Conservation (phyloP, 2,329 filamentous ascomycete species). For the Xylaria sp. region DNA sequence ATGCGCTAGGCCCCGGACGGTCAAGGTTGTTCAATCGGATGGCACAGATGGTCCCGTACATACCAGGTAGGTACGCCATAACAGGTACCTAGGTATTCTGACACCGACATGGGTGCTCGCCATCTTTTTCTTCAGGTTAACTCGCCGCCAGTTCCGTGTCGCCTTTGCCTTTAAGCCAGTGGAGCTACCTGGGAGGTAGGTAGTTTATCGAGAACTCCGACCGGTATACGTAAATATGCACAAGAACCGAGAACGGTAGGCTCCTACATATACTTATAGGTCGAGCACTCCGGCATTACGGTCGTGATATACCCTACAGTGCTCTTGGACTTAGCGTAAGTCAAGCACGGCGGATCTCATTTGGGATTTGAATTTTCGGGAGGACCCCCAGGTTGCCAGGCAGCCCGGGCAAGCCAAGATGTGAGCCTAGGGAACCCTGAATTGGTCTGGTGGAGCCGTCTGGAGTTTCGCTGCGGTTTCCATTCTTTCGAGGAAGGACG, state of each 20-base stretch:
- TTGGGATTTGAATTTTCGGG: slow-evolving; percentile 29
- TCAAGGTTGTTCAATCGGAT: slow-evolving; percentile 21
- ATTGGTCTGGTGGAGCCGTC: slow-evolving; percentile 29
- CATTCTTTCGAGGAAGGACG: slow-evolving; percentile 29
- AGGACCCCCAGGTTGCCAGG: slow-evolving; percentile 20
- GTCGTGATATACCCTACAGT: not conserved
- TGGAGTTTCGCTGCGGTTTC: slow-evolving; percentile 36
- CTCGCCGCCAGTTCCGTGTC: not conserved
- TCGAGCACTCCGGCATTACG: not conserved
- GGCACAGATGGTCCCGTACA: slow-evolving; percentile 18
- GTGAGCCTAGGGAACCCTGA: slow-evolving; percentile 26
- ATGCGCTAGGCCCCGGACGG: slow-evolving; percentile 26
- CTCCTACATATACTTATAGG: too few species aligned
- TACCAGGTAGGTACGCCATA: slow-evolving; percentile 13
- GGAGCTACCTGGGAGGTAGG: not conserved
- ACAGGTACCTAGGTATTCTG: not conserved
- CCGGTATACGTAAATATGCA: too few species aligned
- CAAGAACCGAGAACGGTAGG: not conserved
- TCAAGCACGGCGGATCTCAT: slow-evolving; percentile 26
- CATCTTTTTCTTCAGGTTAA: not conserved
- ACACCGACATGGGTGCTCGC: not conserved
- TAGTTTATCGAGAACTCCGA: not conserved
- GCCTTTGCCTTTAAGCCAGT: not conserved
- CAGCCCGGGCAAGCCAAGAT: slow-evolving; percentile 22
- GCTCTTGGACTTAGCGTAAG: too few species aligned